Evolutionary conservation across 192 early-diverging fungal species (phyloP).

Genomic region (Rhizophagus clarus): DNA sequence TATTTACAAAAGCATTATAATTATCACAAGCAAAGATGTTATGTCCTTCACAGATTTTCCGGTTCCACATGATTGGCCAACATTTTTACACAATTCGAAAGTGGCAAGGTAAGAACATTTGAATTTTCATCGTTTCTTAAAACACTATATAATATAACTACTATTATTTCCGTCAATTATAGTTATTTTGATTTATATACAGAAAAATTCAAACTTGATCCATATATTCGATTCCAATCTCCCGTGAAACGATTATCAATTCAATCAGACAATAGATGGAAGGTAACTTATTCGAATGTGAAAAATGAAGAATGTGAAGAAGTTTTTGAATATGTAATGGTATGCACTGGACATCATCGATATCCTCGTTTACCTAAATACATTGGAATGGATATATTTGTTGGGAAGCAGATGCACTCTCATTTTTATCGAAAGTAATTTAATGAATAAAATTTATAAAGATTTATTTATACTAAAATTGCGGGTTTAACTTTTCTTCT

Average conservation of each 20-base stretch:
- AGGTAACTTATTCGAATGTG: neutral
- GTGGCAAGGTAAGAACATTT: conserved; percentile 45
- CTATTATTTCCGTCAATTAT: neutral
- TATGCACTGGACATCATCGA: conserved; percentile 63
- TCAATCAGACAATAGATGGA: conserved; percentile 37
- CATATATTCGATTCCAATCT: conserved; percentile 57
- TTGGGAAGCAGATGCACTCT: conserved; percentile 57
- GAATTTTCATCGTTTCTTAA: neutral
- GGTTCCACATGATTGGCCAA: conserved; percentile 61
- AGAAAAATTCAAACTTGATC: conserved; percentile 48
- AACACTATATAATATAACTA: no score
- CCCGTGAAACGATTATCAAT: conserved; percentile 51
- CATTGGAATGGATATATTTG: conserved; percentile 51
- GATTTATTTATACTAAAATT: neutral
- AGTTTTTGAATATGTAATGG: conserved; percentile 63
- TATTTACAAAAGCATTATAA: conserved; percentile 56
- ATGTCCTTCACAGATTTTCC: conserved; percentile 60
- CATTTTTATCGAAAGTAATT: conserved; percentile 55
- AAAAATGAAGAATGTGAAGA: conserved; percentile 42
- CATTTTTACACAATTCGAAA: conserved; percentile 49
- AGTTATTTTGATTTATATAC: conserved; percentile 57
- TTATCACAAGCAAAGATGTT: conserved; percentile 60
- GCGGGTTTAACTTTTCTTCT: neutral
- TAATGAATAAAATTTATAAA: no score
- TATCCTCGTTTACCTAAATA: conserved; percentile 56